phyloP scores from a whole-genome alignment of 1,284 basidiomycete genomes.

The Puccinia brachypodii region DNA sequence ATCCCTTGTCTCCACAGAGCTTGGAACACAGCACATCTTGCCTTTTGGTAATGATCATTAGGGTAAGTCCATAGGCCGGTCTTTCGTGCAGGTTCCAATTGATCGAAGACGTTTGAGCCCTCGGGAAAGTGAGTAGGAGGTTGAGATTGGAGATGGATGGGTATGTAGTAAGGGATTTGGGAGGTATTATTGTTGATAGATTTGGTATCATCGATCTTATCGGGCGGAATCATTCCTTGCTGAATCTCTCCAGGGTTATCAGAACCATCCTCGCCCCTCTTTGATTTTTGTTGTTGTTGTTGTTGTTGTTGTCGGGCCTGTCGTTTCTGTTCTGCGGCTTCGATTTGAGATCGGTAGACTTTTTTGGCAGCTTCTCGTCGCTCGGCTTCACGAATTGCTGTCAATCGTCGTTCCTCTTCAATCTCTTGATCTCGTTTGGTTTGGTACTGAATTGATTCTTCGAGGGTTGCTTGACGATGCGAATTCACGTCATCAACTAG shows the following conservation, averaged over 20 bases:
- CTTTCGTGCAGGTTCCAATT: slow-evolving; percentile 65
- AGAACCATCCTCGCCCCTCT: background rate
- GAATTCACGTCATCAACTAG: slow-evolving; percentile 72
- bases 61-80: slow-evolving; percentile 79
- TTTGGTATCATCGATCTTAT: background rate
- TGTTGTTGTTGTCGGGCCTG: slow-evolving; percentile 12
- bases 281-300: background rate
- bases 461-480: slow-evolving; percentile 64
- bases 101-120: slow-evolving; percentile 59
- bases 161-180: slow-evolving; percentile 20
- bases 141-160: slow-evolving; percentile 33
- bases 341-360: slow-evolving; percentile 39
- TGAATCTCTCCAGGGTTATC: background rate
- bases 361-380: slow-evolving; percentile 41
- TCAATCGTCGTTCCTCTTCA: slow-evolving; percentile 62
- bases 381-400: slow-evolving; percentile 59
- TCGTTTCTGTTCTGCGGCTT: slow-evolving; percentile 20
- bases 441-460: slow-evolving; percentile 51
- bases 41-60: slow-evolving; percentile 65
- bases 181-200: background rate
- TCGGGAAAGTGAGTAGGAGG: slow-evolving; percentile 7
- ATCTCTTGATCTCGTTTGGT: slow-evolving; percentile 60
- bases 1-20: slow-evolving; percentile 76
- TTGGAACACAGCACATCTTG: slow-evolving; percentile 74
- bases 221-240: slow-evolving; percentile 15